These are phyloP conservation scores for Plicaturopsis crispa DNA, from an alignment of 768 basidiomycete genomes.

Conservation along the genomic window DNA sequence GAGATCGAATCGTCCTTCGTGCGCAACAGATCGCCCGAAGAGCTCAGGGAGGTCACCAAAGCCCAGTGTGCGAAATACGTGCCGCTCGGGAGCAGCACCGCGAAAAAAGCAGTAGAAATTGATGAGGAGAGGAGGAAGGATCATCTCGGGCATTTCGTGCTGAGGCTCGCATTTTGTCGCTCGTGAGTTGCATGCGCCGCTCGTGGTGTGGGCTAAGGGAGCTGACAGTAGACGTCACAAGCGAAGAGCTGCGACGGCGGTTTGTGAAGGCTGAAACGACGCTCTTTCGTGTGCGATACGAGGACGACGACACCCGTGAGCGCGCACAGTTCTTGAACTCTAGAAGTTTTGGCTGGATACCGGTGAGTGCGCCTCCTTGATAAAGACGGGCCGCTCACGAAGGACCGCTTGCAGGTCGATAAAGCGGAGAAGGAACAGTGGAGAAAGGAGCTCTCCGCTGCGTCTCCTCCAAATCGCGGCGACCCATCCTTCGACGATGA, in stretches of 20 bases:
- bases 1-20: slow-evolving; percentile 88
- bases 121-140: slow-evolving; percentile 73
- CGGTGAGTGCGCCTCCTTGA: slow-evolving; percentile 29
- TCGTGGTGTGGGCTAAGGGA: no score
- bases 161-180: slow-evolving; percentile 91
- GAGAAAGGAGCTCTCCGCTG: slow-evolving; percentile 38
- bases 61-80: slow-evolving; percentile 70
- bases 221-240: no score
- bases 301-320: slow-evolving; percentile 51
- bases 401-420: slow-evolving; percentile 37
- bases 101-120: slow-evolving; percentile 32
- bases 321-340: slow-evolving; percentile 57
- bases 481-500: slow-evolving; percentile 36
- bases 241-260: slow-evolving; percentile 82
- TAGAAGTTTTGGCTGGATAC: slow-evolving; percentile 57
- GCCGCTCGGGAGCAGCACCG: slow-evolving; percentile 55
- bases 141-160: slow-evolving; percentile 87
- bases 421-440: slow-evolving; percentile 46
- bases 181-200: slow-evolving; percentile 83
- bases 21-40: slow-evolving; percentile 76
- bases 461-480: slow-evolving; percentile 31
- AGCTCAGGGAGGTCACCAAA: slow-evolving; percentile 56
- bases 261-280: slow-evolving; percentile 87
- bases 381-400: background rate
- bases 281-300: slow-evolving; percentile 79